A percentile compares a stretch with the other conserved stretches of the same genome.
Conservation (phyloP, 495 filamentous ascomycete species). For the Tuber brumale region DNA sequence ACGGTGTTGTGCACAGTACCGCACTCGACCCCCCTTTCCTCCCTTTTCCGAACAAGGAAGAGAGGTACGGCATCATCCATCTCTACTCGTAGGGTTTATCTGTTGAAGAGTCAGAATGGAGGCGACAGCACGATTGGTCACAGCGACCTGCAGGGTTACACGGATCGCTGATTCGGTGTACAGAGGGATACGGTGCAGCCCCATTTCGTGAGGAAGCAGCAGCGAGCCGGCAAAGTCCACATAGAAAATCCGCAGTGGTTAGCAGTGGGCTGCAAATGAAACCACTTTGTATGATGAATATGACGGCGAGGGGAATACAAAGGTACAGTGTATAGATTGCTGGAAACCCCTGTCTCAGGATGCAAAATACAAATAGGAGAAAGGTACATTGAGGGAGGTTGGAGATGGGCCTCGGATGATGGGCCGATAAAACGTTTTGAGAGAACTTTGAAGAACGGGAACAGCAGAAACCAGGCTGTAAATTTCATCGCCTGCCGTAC, state of each 20-base stretch:
- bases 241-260: constrained; percentile 27
- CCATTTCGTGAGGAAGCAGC: constrained; percentile 22
- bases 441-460: constrained; percentile 7
- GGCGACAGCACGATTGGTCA: constrained; percentile 20
- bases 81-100: constrained; percentile 10
- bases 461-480: constrained; percentile 5
- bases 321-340: not conserved
- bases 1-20: not conserved
- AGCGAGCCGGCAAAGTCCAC: constrained; percentile 32
- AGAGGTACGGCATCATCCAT: constrained; percentile 27
- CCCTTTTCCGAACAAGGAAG: constrained; percentile 26
- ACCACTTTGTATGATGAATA: constrained; percentile 10
- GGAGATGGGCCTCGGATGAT: constrained; percentile 18
- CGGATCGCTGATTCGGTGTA: constrained; percentile 36
- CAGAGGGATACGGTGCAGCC: constrained; percentile 34
- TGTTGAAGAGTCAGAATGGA: constrained; percentile 33
- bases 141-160: constrained; percentile 25
- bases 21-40: constrained; percentile 15
- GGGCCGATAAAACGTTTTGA: constrained; percentile 14
- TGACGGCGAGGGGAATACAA: constrained; percentile 21
- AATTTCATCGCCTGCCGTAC: not conserved
- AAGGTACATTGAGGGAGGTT: constrained; percentile 7
- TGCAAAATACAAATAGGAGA: constrained; percentile 8
- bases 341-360: constrained; percentile 17
- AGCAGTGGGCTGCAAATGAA: constrained; percentile 12